A percentile compares a stretch with the other conserved stretches of the same genome.
Conservation (phyloP, 2,329 filamentous ascomycete genomes). For the Fusarium domesticum region DNA sequence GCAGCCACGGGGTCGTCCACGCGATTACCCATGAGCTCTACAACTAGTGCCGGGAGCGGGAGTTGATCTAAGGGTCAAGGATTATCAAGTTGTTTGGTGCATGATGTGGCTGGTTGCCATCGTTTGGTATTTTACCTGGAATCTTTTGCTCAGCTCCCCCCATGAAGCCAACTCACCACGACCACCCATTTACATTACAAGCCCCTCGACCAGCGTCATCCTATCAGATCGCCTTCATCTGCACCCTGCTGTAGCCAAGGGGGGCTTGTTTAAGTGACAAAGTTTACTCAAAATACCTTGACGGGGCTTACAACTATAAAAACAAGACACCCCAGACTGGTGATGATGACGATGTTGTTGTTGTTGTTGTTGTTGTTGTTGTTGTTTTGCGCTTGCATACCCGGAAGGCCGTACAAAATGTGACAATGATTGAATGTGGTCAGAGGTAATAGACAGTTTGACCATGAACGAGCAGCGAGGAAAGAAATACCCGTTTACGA, state of each 20-base stretch:
- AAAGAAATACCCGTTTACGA: no score
- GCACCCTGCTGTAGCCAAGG: conserved; percentile 6
- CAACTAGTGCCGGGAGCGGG: conserved; percentile 20
- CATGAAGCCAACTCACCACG: conserved; percentile 1
- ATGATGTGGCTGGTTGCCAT: conserved; percentile 17
- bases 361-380: no score
- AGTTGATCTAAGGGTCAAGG: conserved; percentile 24
- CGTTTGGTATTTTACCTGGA: conserved; percentile 10
- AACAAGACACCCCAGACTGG: no score
- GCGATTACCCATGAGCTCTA: conserved; percentile 27
- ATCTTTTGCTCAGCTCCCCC: not conserved
- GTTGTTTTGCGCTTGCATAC: no score
- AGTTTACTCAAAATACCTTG: no score
- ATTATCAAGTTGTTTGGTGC: conserved; percentile 19
- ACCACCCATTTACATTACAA: conserved; percentile 1
- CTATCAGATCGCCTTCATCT: conserved; percentile 27
- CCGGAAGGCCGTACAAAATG: no score
- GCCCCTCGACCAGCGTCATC: conserved; percentile 17
- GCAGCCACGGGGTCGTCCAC: conserved; percentile 23
- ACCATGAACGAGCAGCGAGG: no score
- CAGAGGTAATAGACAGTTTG: no score
- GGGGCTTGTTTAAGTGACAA: conserved; percentile 6
- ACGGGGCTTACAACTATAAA: no score
- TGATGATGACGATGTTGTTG: no score
- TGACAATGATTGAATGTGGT: no score